Evolutionary conservation across 129 eudicot genomes (phyloP).

Genomic region (Flaveria linearis): DNA sequence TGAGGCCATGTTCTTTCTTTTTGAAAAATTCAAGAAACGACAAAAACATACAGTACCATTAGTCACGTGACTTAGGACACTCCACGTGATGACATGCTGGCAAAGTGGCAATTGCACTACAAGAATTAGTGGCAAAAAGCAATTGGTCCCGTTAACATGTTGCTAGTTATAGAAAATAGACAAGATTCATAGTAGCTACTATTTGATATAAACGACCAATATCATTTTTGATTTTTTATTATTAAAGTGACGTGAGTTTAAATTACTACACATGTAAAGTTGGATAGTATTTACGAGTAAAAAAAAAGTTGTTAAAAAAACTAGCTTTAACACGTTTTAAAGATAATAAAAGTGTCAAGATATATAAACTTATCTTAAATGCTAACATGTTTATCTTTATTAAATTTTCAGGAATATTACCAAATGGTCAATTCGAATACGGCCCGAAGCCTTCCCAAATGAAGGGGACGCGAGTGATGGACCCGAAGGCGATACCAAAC

Average conservation of each 20-base stretch:
- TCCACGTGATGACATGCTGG: constrained; percentile 40
- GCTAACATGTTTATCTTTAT: neutral
- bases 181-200: neutral
- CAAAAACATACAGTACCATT: constrained; percentile 30
- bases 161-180: constrained; percentile 11
- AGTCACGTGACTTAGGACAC: constrained; percentile 39
- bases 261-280: too few species aligned
- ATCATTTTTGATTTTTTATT: too few species aligned
- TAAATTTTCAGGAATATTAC: constrained; percentile 55
- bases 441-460: constrained; percentile 75
- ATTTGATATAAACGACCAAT: constrained; percentile 1
- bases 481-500: constrained; percentile 57
- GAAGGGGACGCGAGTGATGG: constrained; percentile 62
- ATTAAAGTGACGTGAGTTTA: too few species aligned
- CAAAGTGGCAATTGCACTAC: constrained; percentile 4
- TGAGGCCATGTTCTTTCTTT: constrained; percentile 21
- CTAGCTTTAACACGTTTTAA: neutral
- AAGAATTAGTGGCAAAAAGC: constrained; percentile 26
- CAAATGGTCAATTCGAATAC: constrained; percentile 66
- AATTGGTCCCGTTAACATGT: constrained; percentile 23
- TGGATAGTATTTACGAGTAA: too few species aligned
- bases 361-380: neutral
- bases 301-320: too few species aligned
- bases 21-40: constrained; percentile 9
- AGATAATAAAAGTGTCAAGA: neutral